A percentile compares a stretch with the other conserved stretches of the same genome.
Conservation (phyloP, 495 filamentous ascomycete genomes). For the Aspergillus panamensis region DNA sequence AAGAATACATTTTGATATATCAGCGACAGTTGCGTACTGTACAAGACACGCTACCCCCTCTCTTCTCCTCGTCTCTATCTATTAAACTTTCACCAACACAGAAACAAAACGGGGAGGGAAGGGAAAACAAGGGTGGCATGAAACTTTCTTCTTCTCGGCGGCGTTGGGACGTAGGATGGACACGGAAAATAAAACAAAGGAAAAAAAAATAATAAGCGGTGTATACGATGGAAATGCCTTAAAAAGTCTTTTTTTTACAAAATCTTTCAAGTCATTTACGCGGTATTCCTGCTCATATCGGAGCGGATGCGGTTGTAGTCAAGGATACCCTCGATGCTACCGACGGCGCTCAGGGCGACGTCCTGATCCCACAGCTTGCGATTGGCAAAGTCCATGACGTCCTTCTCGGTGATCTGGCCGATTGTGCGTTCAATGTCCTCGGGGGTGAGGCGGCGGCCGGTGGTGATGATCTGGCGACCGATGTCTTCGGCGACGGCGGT, state of each 20-base stretch:
- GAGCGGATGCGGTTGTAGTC: slow-evolving; percentile 86
- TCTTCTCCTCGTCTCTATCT: slow-evolving; percentile 27
- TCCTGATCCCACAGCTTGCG: slow-evolving; percentile 96
- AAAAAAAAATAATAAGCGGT: slow-evolving; percentile 8
- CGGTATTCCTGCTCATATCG: slow-evolving; percentile 81
- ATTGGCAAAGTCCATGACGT: slow-evolving; percentile 91
- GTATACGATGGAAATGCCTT: too few species aligned
- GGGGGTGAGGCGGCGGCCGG: slow-evolving; percentile 82
- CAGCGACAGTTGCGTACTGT: slow-evolving; percentile 34
- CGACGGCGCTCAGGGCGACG: slow-evolving; percentile 86
- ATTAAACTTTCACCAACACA: slow-evolving; percentile 28
- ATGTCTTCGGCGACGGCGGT: slow-evolving; percentile 98
- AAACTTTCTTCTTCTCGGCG: slow-evolving; percentile 7
- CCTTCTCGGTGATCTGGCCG: slow-evolving; percentile 85
- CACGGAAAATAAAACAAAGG: slow-evolving; percentile 13
- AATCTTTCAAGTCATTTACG: slow-evolving; percentile 14
- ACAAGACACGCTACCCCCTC: slow-evolving; percentile 31
- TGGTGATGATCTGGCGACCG: slow-evolving; percentile 96
- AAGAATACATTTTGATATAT: slow-evolving; percentile 32
- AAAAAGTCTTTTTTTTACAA: too few species aligned
- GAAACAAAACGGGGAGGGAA: not conserved
- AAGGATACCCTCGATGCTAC: slow-evolving; percentile 83
- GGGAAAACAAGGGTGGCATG: slow-evolving; percentile 18
- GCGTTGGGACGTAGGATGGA: not conserved
- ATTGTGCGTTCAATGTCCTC: slow-evolving; percentile 93